phyloP scores from a whole-genome alignment of 495 filamentous ascomycete species.

The Saxispiralis lemnorum region DNA sequence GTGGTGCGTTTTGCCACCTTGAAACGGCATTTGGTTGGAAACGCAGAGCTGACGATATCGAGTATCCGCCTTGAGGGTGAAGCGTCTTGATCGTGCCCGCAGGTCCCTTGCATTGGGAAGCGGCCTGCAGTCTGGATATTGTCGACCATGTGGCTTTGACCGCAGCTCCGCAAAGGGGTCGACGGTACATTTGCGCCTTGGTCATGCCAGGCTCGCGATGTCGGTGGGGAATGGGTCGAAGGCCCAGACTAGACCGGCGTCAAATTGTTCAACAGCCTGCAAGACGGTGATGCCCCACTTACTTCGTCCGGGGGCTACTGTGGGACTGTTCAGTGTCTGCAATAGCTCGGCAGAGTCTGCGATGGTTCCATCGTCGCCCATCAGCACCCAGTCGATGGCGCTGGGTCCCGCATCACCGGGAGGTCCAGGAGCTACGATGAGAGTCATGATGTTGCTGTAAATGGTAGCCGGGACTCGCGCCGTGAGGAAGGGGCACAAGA shows the following conservation, averaged over 20 bases:
- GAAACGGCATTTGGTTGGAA: slow-evolving; percentile 2
- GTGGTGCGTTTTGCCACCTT: slow-evolving; percentile 6
- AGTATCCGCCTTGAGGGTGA: neutral
- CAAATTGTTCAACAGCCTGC: slow-evolving; percentile 5
- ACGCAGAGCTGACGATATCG: slow-evolving; percentile 1
- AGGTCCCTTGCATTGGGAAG: neutral
- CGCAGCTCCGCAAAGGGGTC: slow-evolving; percentile 1
- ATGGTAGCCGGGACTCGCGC: slow-evolving; percentile 3
- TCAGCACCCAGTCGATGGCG: slow-evolving; percentile 7
- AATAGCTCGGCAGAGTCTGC: slow-evolving; percentile 1
- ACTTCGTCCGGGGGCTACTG: neutral
- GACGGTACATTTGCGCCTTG: slow-evolving; percentile 7
- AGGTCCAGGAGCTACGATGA: slow-evolving; percentile 7
- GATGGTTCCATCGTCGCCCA: slow-evolving; percentile 8
- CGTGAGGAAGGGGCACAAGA: slow-evolving; percentile 9
- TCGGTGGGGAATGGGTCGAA: slow-evolving; percentile 8
- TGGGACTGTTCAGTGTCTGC: neutral
- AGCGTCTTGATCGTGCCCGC: neutral
- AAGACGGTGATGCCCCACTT: slow-evolving; percentile 7
- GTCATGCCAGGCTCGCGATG: slow-evolving; percentile 7
- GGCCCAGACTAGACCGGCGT: slow-evolving; percentile 10
- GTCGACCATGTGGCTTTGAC: slow-evolving; percentile 1
- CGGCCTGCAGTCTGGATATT: slow-evolving; percentile 2
- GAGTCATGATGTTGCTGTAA: slow-evolving; percentile 4
- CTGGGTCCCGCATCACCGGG: slow-evolving; percentile 9